Evolutionary conservation across 345 rosid species (phyloP), one percentile per base, ranked within the genome.

Genomic region (Carallia pectinifolia): DNA sequence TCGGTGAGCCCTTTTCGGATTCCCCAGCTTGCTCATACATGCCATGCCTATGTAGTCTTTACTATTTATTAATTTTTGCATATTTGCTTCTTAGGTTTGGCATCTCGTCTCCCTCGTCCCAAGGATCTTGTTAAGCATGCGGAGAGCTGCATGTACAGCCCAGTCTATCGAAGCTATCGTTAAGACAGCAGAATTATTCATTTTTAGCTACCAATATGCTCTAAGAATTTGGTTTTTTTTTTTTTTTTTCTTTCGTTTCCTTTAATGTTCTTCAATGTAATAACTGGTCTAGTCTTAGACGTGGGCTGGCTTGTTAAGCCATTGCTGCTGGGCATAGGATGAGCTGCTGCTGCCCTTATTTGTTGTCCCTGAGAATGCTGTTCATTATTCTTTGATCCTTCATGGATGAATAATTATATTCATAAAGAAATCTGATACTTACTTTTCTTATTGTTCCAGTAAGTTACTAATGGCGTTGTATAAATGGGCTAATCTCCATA

Each of bases 131-230:
- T 90, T 16, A 76, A 83, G 79, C 80, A 80, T 66, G 97, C 98
- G 0, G 98, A 95, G 86, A 90, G 94, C 85, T 89, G 98, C 93
- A 90, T 95, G 98, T 92, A 90, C 88, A 88, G 91, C 71, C 94
- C 97, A 33, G 67, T 80, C 59, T 92, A 96, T 86, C 82, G 93
- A 65, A 79, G 69, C 89, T 96, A 89, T 72, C 96, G 94, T 37
- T 95, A 73, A 92, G 53, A 15, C 18, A 16, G 23, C 23, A 34
- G 7, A 44, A 1, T 23, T 61, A 10, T 54, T 44, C 56, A 50
- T 48, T 40, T 23, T 37, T 74, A 47, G 64, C 61, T 30, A 29
- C 19, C 54, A 44, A 65, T 58, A 9, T 16, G 52, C 40, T 30
- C 69, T 12, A 38, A 38, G 29, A 29, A 9, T 18, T 34, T 4